A percentile compares a stretch with the other conserved stretches of the same genome.
phyloP scores from a whole-genome alignment of 495 filamentous ascomycete species.

The Penicillium antarcticum region DNA sequence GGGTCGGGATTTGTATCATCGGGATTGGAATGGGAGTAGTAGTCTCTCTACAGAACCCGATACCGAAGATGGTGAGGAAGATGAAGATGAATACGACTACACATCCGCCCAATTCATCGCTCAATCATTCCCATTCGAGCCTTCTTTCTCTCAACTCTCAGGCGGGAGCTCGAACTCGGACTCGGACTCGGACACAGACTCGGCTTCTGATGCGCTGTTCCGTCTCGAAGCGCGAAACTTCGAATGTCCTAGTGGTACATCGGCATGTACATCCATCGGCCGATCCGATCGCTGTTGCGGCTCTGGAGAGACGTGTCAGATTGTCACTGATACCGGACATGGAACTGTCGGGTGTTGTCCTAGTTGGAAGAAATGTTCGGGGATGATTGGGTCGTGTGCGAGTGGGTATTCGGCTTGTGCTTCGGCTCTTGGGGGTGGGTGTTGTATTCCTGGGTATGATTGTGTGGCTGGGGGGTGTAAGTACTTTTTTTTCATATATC shows the following conservation, averaged over 20 bases:
- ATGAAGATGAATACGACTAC: neutral
- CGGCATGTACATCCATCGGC: conserved; percentile 62
- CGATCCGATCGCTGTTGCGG: conserved; percentile 76
- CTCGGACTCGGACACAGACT: conserved; percentile 16
- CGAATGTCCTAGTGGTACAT: conserved; percentile 70
- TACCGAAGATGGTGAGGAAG: too few species aligned
- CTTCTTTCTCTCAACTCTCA: conserved; percentile 36
- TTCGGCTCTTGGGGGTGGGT: conserved; percentile 71
- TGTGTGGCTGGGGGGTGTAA: conserved; percentile 82
- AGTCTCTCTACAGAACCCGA: neutral
- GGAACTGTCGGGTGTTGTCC: conserved; percentile 88
- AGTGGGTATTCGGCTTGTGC: conserved; percentile 66
- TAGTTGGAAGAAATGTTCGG: conserved; percentile 62
- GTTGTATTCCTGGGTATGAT: conserved; percentile 76
- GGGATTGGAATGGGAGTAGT: neutral
- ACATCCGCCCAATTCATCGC: conserved; percentile 14
- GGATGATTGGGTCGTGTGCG: conserved; percentile 60
- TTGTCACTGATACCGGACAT: conserved; percentile 67
- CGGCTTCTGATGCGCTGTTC: too few species aligned
- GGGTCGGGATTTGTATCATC: neutral
- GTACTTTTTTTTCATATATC: conserved; percentile 21
- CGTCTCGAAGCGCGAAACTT: conserved; percentile 48
- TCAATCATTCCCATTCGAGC: conserved; percentile 30
- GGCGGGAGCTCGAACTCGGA: neutral
- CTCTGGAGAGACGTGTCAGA: conserved; percentile 61